phyloP scores from a whole-genome alignment of 148 eudicot species.

The Silene uniflora region DNA sequence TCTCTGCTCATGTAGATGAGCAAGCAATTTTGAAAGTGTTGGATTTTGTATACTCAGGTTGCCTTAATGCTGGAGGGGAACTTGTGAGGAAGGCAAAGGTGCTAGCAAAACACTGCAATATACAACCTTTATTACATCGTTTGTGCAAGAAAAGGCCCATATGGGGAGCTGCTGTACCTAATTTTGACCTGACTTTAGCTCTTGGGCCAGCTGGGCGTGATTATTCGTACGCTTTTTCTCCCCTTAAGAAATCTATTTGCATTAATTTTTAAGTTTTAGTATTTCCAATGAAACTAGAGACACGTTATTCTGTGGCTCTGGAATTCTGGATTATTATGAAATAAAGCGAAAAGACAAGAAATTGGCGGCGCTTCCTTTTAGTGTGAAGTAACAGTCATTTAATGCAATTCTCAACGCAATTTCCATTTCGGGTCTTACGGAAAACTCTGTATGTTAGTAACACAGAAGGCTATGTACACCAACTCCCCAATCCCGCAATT shows the following conservation, averaged over 20 bases:
- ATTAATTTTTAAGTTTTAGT: not conserved
- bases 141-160: slow-evolving; percentile 52
- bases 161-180: slow-evolving; percentile 65
- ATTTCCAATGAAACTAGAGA: not conserved
- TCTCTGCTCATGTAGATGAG: slow-evolving; percentile 67
- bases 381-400: too few species aligned
- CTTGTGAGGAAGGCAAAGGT: slow-evolving; percentile 54
- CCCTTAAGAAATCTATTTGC: not conserved
- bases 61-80: slow-evolving; percentile 48
- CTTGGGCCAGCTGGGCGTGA: slow-evolving; percentile 52
- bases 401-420: too few species aligned
- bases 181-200: slow-evolving; percentile 53
- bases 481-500: not conserved
- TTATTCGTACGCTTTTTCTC: slow-evolving; percentile 44
- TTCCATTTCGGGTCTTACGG: not conserved
- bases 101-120: slow-evolving; percentile 59
- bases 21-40: slow-evolving; percentile 56
- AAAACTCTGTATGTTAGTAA: too few species aligned
- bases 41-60: slow-evolving; percentile 65
- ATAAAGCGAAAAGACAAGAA: not conserved
- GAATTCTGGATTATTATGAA: not conserved
- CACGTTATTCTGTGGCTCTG: not conserved
- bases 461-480: not conserved
- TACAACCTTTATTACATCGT: slow-evolving; percentile 50
- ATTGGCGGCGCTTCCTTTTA: not conserved